These are phyloP conservation scores for Lenwebbia sp. DNA, from an alignment of 345 rosid species.

Conservation along the genomic window DNA sequence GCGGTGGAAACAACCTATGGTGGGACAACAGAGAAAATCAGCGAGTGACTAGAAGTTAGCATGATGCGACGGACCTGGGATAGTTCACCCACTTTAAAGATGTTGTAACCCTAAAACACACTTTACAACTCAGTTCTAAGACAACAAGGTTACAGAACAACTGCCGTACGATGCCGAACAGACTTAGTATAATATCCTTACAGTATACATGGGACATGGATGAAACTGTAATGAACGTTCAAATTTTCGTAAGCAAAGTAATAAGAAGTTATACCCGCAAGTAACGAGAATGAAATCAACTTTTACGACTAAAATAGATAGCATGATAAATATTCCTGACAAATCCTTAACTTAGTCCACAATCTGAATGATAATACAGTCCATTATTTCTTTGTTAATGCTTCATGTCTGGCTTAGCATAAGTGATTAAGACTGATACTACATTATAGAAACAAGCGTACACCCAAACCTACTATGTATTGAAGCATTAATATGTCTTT, in stretches of 20 bases:
- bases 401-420: not conserved
- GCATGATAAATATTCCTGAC: not conserved
- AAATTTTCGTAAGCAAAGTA: not conserved
- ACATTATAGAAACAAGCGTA: not conserved
- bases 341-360: not conserved
- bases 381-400: not conserved
- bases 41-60: not conserved
- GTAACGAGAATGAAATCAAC: not conserved
- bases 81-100: not conserved
- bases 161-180: not conserved
- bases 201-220: not conserved
- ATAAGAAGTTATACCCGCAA: not conserved
- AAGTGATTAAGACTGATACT: not conserved
- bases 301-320: not conserved
- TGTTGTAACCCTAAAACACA: not conserved
- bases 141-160: not conserved
- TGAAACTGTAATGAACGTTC: not conserved
- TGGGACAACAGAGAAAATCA: not conserved
- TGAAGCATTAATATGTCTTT: not conserved
- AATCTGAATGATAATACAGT: not conserved
- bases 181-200: not conserved
- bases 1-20: slow-evolving; percentile 23
- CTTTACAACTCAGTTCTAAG: not conserved
- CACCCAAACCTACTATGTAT: not conserved
- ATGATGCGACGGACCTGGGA: not conserved